Base-by-base conservation (phyloP, 2,329 filamentous ascomycete genomes). In the Zymoseptoria crescenta region DNA sequence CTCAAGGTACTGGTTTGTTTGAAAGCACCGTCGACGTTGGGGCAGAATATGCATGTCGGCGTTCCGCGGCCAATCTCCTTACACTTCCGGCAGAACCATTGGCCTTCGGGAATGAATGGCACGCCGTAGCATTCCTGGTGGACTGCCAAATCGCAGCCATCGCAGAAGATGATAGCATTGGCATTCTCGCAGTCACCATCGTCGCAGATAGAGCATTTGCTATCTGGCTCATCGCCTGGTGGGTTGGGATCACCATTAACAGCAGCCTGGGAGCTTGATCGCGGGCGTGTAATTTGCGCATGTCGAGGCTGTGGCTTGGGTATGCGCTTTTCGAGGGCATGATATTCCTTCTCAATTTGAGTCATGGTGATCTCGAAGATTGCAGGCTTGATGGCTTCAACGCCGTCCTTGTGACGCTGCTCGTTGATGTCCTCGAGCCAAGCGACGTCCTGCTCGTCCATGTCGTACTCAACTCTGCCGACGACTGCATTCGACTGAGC, bases 141-240 rank as follows among this genome's bases (percentile, higher is more conserved):
- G 8, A 99, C 94, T 3, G 94, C 94, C 55, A 99, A 79, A 74
- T 99, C 95, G 75, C 94, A 99, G 2, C 94, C 94, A 72, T 99
- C 94, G 73, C 94, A 99, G 72, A 99, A 99, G 21, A 99, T 94
- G 69, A 99, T 99, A 0, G 94, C 94, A 71, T 99, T 99, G 21
- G 94, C 95, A 74, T 99, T 99, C 76, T 99, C 94, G 71, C 94
- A 99, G 71, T 99, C 94, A n/a, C 94, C 94, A 70, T 99, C 94
- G 71, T 99, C 94, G 72, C 94, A 99, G 59, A 99, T 95, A 21
- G 91, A 92, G 72, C 94, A 99, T 74, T 96, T 97, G 67, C 88
- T 96, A 74, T 99, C 94, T 67, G 94, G 92, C 74, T 97, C 93
- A 75, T 97, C 94, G 20, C 91, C 91, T 28, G 83, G 75, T 1